Conservation (phyloP, 345 rosid genomes). For the Lepidium sativum region DNA sequence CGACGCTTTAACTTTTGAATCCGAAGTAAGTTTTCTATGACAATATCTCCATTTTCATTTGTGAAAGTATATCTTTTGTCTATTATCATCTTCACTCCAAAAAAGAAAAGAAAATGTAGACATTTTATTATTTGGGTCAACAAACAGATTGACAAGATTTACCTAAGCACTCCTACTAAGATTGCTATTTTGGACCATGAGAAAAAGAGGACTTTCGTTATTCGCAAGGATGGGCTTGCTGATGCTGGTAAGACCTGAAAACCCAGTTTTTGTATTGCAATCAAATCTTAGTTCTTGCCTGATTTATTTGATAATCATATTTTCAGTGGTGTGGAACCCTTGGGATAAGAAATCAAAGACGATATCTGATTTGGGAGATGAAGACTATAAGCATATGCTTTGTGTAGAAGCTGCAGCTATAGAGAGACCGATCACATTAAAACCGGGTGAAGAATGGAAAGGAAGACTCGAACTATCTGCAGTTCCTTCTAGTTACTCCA, state of each 20-base stretch:
- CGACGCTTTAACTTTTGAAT: conserved; percentile 90
- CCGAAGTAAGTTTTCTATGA: conserved; percentile 48
- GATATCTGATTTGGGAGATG: conserved; percentile 85
- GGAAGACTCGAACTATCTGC: conserved; percentile 86
- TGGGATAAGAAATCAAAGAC: conserved; percentile 93
- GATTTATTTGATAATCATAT: conserved; percentile 1
- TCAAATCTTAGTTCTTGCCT: not conserved
- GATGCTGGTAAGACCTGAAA: conserved; percentile 69
- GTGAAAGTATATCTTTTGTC: not conserved
- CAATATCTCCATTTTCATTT: not conserved
- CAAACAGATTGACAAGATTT: conserved; percentile 63
- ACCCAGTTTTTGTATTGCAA: not conserved
- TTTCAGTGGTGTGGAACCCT: conserved; percentile 95
- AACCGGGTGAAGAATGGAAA: conserved; percentile 94
- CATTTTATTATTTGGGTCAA: not conserved
- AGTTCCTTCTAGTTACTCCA: conserved; percentile 90
- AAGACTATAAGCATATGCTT: conserved; percentile 91
- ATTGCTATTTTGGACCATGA: conserved; percentile 92
- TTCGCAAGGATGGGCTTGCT: conserved; percentile 94
- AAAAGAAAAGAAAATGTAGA: not conserved
- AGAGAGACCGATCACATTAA: conserved; percentile 74
- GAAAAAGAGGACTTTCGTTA: conserved; percentile 86
- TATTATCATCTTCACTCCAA: not conserved
- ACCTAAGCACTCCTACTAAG: conserved; percentile 83
- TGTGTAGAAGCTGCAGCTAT: conserved; percentile 88